phyloP scores from a whole-genome alignment of 106 monocot species.

The Vanilla planifolia region DNA sequence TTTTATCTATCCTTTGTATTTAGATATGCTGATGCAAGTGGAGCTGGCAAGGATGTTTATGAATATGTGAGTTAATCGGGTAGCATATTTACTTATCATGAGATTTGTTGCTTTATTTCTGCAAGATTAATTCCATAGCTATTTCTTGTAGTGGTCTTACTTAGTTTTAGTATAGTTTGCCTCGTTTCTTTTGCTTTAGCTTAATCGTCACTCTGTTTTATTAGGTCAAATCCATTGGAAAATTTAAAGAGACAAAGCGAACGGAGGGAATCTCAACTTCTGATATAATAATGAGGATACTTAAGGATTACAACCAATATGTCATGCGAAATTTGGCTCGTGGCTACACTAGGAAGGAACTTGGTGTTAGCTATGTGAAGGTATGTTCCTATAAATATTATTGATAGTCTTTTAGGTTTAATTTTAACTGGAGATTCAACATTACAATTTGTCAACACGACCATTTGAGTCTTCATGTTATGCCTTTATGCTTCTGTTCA shows the following conservation, averaged over 20 bases:
- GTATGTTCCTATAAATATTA: constrained; percentile 22
- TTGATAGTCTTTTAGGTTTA: too few species aligned
- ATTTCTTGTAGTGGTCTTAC: neutral
- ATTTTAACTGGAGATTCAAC: too few species aligned
- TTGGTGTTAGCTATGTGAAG: constrained; percentile 83
- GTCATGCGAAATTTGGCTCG: constrained; percentile 83
- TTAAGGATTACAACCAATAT: constrained; percentile 80
- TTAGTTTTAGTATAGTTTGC: neutral
- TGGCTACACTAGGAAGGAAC: constrained; percentile 78
- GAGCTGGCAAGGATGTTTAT: constrained; percentile 98
- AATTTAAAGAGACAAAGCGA: constrained; percentile 79
- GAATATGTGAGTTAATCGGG: constrained; percentile 61
- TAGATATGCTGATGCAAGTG: constrained; percentile 98
- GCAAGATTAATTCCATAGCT: neutral
- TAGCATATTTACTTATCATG: neutral
- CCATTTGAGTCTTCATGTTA: neutral
- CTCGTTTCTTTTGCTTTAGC: neutral
- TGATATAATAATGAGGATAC: constrained; percentile 86
- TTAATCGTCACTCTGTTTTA: neutral
- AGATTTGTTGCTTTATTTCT: neutral
- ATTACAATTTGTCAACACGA: too few species aligned
- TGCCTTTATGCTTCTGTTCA: neutral
- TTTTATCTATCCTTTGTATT: constrained; percentile 15
- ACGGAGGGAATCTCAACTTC: constrained; percentile 83
- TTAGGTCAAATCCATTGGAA: constrained; percentile 70